Evolutionary conservation across 441 rosid genomes (phyloP), one percentile per base, ranked within the genome.

Genomic region (Theobroma grandiflorum): DNA sequence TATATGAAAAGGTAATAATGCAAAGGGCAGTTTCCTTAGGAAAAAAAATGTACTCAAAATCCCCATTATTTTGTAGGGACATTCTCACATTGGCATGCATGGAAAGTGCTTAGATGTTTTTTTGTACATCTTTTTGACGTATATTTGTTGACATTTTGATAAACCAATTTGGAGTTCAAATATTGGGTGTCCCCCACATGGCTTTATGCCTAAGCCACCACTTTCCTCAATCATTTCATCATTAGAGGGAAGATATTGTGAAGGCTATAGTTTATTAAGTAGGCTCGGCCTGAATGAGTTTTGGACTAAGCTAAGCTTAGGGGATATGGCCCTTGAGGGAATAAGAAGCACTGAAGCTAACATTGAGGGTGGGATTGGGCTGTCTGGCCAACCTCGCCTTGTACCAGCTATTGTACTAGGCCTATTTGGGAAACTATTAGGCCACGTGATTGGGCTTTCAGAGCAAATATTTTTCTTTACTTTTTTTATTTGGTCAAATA

Each of bases 131-230:
- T 8, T 18, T 26, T 42, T n/a, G 12, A 43, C 43, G 33, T n/a
- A 20, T 67, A 20, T 67, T 42, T 43, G 49, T 11, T 11, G 3
- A 6, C 72, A 67, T 16, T 69, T 73, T 8, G 58, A 70, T 76
- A 65, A 80, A 57, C 71, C 80, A 76, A 63, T 35, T 78, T 74
- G 78, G 75, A 74, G 43, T 66, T 81, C 80, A 69, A 78, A 72
- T 63, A 61, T 82, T 75, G 77, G 84, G 82, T 68, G 78, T 84
- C 84, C 79, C 86, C 79, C 86, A 85, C 90, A 82, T 88, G 90
- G 86, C 52, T 81, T 82, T 72, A 74, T 84, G 81, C 83, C 79
- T 64, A 75, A 78, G 70, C 82, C 81, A 75, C 78, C 79, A 37
- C 75, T 71, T 18, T 55, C 81, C 20, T 79, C 79, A 83, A 80